phyloP scores from a whole-genome alignment of 2,329 filamentous ascomycete genomes.

The Alternaria longipes region DNA sequence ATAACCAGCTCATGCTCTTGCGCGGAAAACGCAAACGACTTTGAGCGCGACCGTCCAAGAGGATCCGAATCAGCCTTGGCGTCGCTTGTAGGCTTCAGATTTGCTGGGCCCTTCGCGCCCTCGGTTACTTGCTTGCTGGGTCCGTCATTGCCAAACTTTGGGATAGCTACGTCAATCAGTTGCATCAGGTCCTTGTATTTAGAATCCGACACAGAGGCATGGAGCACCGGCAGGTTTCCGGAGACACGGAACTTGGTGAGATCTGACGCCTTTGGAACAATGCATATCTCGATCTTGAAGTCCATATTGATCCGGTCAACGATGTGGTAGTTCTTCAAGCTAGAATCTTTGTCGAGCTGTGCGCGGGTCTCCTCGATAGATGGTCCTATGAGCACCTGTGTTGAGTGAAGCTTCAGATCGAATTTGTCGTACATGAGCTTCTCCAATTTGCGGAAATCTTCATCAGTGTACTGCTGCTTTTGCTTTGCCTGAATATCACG shows the following conservation, averaged over 20 bases:
- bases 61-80: slow-evolving; percentile 43
- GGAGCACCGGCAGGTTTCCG: slow-evolving; percentile 88
- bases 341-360: slow-evolving; percentile 75
- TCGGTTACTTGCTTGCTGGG: slow-evolving; percentile 50
- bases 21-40: slow-evolving; percentile 77
- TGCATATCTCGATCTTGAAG: slow-evolving; percentile 94
- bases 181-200: slow-evolving; percentile 99
- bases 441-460: slow-evolving; percentile 88
- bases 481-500: slow-evolving; percentile 92
- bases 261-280: slow-evolving; percentile 94
- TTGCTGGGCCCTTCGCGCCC: slow-evolving; percentile 47
- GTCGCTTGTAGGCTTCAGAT: slow-evolving; percentile 48
- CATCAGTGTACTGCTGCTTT: slow-evolving; percentile 83
- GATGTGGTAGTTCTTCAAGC: slow-evolving; percentile 80
- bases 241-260: slow-evolving; percentile 91
- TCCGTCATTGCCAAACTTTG: slow-evolving; percentile 72
- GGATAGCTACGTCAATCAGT: slow-evolving; percentile 93
- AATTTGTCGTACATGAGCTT: slow-evolving; percentile 98
- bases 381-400: slow-evolving; percentile 92
- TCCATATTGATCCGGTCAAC: slow-evolving; percentile 98
- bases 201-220: slow-evolving; percentile 88
- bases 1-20: slow-evolving; percentile 80
- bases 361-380: slow-evolving; percentile 89
- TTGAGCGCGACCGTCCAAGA: slow-evolving; percentile 66
- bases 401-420: slow-evolving; percentile 88